A percentile compares a stretch with the other conserved stretches of the same genome.
Evolutionary conservation across 2,329 filamentous ascomycete species (phyloP).

Genomic region (Arthrinium phaeospermum): DNA sequence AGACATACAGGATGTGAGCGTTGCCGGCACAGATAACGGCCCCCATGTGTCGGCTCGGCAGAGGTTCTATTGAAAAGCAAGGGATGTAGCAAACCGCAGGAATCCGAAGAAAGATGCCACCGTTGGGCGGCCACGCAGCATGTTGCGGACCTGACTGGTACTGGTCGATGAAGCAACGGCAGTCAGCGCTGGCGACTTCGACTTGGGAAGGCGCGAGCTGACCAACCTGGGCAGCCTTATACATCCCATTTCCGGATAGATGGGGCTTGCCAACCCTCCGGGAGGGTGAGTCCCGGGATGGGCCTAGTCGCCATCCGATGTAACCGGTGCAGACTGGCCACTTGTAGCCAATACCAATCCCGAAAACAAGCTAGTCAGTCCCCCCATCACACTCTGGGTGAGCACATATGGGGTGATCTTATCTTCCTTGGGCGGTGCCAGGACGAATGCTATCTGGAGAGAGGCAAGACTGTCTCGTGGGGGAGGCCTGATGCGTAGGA

Average conservation of each 20-base stretch:
- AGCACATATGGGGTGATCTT: not conserved
- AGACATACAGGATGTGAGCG: not conserved
- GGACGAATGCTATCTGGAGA: not conserved
- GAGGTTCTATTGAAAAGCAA: not conserved
- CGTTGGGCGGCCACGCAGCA: not conserved
- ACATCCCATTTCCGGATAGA: not conserved
- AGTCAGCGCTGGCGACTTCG: not conserved
- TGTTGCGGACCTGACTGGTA: not conserved
- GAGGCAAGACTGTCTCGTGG: conserved; percentile 2
- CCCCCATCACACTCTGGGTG: not conserved
- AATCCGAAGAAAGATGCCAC: not conserved
- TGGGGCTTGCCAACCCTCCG: not conserved
- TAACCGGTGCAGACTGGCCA: not conserved
- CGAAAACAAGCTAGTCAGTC: not conserved
- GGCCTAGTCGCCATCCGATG: not conserved
- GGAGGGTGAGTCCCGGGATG: not conserved
- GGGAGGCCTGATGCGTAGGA: not conserved
- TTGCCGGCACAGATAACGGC: not conserved
- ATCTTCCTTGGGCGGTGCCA: not conserved
- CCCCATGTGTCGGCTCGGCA: not conserved
- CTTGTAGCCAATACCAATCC: not conserved
- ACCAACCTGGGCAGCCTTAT: not conserved
- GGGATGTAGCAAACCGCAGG: not conserved
- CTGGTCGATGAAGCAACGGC: not conserved
- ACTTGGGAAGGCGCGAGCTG: not conserved